Base-by-base conservation (phyloP, 768 basidiomycete genomes). In the Fistulinella prunicolor region DNA sequence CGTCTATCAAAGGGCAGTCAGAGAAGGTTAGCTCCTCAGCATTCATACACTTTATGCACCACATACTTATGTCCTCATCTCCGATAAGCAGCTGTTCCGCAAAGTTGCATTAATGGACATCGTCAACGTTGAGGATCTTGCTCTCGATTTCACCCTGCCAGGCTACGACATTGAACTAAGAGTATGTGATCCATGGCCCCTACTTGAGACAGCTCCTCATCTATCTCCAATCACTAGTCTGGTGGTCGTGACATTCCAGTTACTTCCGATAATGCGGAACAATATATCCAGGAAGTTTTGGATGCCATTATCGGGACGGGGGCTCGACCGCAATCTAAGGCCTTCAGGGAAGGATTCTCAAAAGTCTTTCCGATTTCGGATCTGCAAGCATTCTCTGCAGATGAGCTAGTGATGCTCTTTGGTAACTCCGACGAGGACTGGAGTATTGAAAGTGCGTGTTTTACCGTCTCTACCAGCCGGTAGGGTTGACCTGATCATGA, bases 401-500 rank as follows among this genome's bases (percentile, higher is more conserved):
- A 96, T 49, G 96, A 99, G 67, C 71, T 99, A n/a, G 88, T 89
- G 14, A 89, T 95, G 80, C 75, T 98, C 19, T 95, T 97, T 60
- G 95, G 95, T 16, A 94, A 94, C 58, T 83, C 88, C 9, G 92
- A 97, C n/a, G 96, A 99, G 62, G 96, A 99, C 63, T 99, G 96
- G 96, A 84, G 80, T 51, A 63, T 76, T 10, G 94, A 96, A 67
- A 92, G 94, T 97, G 66, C 55, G 91, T 71, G 8, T 6, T 20
- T 24, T 19, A 50, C 9, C 35, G 23, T 23, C 20, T 51, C 24
- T 40, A 37, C 19, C 21, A 29, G 20, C 12, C 7, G 12, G 9
- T 23, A 38, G n/a, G 38, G 21, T 36, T 40, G 17, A 56, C 42
- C 35, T 34, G 34, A 34, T 20, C 42, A 36, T 35, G 35, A 34